phyloP scores from a whole-genome alignment of 2,329 filamentous ascomycete species.

The Neurospora sp. region DNA sequence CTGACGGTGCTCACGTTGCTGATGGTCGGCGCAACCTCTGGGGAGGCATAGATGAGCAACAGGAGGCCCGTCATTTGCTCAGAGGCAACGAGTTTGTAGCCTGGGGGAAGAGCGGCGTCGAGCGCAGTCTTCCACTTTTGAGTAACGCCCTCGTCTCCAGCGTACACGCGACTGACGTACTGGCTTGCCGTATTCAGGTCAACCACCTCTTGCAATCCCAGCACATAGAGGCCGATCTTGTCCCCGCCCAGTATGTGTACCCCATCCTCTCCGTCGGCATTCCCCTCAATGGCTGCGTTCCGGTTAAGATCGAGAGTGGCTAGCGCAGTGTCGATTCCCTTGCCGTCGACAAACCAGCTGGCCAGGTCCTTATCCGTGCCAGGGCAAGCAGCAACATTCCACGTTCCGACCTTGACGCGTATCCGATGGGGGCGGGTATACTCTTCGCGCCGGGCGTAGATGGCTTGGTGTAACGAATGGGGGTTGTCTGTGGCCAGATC shows the following conservation, averaged over 20 bases:
- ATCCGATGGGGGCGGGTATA: conserved; percentile 68
- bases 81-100: conserved; percentile 67
- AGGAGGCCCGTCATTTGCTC: conserved; percentile 83
- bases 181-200: conserved; percentile 74
- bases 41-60: conserved; percentile 76
- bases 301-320: conserved; percentile 41
- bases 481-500: conserved; percentile 36
- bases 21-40: conserved; percentile 62
- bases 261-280: conserved; percentile 36
- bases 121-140: conserved; percentile 76
- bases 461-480: conserved; percentile 50
- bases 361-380: conserved; percentile 82
- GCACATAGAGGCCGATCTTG: conserved; percentile 78
- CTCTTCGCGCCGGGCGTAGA: conserved; percentile 67
- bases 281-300: conserved; percentile 28
- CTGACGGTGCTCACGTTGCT: conserved; percentile 72
- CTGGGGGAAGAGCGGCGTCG: conserved; percentile 61
- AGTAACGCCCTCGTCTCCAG: conserved; percentile 47
- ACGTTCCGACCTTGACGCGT: conserved; percentile 82
- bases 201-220: conserved; percentile 88
- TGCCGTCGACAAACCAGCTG: conserved; percentile 76
- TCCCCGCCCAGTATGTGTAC: conserved; percentile 45
- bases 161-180: conserved; percentile 62
- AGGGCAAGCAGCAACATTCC: conserved; percentile 84
- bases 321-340: conserved; percentile 57